These are phyloP conservation scores for Mariannaea elegans DNA, from an alignment of 2,329 filamentous ascomycete genomes.

Conservation along the genomic window DNA sequence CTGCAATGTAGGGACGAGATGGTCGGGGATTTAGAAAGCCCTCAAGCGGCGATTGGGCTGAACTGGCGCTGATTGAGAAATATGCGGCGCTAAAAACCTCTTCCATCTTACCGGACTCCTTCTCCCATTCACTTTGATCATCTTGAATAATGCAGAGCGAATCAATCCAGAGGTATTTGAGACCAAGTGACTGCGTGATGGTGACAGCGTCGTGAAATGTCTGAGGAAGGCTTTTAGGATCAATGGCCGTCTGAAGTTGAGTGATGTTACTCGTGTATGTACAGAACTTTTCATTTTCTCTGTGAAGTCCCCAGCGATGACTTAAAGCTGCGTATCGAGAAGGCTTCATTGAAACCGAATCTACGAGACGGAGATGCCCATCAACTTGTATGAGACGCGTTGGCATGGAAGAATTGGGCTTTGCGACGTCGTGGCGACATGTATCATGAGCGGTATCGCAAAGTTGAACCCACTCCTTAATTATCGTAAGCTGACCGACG, in stretches of 20 bases:
- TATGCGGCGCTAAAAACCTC: neutral
- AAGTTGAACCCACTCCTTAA: neutral
- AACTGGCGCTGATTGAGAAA: neutral
- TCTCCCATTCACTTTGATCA: neutral
- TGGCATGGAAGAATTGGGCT: neutral
- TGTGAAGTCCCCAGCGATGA: neutral
- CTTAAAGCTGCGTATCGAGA: neutral
- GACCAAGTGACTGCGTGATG: neutral
- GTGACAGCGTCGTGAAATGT: neutral
- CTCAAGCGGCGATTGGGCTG: neutral
- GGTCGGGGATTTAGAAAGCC: neutral
- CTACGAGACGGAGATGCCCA: neutral
- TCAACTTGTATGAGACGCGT: neutral
- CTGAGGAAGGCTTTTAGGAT: neutral
- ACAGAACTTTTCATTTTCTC: neutral
- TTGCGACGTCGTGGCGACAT: neutral
- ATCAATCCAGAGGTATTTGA: neutral
- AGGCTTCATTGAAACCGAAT: neutral
- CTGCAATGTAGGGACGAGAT: neutral
- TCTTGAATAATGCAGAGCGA: no score
- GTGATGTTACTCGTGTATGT: neutral
- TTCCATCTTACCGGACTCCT: neutral
- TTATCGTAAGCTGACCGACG: neutral
- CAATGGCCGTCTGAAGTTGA: neutral
- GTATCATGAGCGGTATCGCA: neutral